Conservation (phyloP, 1,284 basidiomycete species). For the Ustilago xerochloae region DNA sequence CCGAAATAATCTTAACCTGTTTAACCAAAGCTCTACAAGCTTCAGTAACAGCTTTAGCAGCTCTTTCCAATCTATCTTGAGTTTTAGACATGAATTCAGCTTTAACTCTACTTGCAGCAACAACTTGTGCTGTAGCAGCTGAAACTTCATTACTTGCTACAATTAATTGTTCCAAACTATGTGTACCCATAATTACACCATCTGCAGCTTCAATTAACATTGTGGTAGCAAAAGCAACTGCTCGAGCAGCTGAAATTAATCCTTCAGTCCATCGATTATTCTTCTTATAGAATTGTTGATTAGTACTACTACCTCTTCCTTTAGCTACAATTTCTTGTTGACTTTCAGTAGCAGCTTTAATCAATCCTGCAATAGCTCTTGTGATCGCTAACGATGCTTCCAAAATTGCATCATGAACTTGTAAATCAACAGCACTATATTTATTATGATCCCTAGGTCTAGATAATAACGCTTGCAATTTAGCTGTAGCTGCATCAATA, state of each 20-base stretch:
- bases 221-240: slow-evolving; percentile 96
- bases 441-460: slow-evolving; percentile 85
- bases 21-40: slow-evolving; percentile 97
- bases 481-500: slow-evolving; percentile 91
- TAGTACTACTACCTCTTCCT: slow-evolving; percentile 87
- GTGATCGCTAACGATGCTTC: slow-evolving; percentile 93
- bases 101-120: slow-evolving; percentile 97
- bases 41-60: slow-evolving; percentile 96
- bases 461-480: slow-evolving; percentile 87
- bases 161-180: slow-evolving; percentile 97
- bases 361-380: slow-evolving; percentile 90
- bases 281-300: slow-evolving; percentile 98
- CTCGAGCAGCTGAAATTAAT: slow-evolving; percentile 95
- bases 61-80: slow-evolving; percentile 92
- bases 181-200: slow-evolving; percentile 94
- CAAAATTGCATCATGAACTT: slow-evolving; percentile 98
- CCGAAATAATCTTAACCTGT: slow-evolving; percentile 94
- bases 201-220: slow-evolving; percentile 97
- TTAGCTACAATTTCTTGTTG: slow-evolving; percentile 98
- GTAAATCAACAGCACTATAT: slow-evolving; percentile 88
- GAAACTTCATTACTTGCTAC: slow-evolving; percentile 99
- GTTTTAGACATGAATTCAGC: slow-evolving; percentile 98
- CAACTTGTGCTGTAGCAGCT: slow-evolving; percentile 94
- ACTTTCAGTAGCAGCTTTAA: slow-evolving; percentile 94
- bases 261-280: slow-evolving; percentile 99